Conservation (phyloP, 2,329 filamentous ascomycete species). For the Paecilomyces sp. region DNA sequence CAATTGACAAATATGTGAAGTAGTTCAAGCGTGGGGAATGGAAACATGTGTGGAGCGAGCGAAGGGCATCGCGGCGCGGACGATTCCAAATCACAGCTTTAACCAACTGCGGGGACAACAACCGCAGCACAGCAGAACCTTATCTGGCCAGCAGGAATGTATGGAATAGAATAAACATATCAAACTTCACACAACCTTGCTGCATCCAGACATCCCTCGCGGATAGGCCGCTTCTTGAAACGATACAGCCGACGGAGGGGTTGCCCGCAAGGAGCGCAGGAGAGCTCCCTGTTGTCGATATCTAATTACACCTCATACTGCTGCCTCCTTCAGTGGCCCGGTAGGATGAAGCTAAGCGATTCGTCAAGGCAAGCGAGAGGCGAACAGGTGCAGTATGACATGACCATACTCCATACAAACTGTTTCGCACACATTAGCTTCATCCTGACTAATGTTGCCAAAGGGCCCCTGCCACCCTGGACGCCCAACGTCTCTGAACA, state of each 20-base stretch:
- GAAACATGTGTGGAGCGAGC: neutral
- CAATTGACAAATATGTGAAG: neutral
- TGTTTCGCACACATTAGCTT: neutral
- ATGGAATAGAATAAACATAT: neutral
- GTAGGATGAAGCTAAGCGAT: neutral
- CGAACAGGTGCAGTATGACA: neutral
- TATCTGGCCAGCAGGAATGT: neutral
- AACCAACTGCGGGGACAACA: neutral
- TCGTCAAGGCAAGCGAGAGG: neutral
- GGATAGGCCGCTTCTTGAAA: neutral
- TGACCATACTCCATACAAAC: neutral
- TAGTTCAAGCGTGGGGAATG: neutral
- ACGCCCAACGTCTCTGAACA: neutral
- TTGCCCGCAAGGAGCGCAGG: neutral
- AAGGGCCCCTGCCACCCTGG: neutral
- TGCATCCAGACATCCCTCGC: neutral
- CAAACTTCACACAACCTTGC: neutral
- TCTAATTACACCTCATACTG: too few relatives aligned
- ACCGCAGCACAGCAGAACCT: neutral
- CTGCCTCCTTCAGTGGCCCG: neutral
- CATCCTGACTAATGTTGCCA: neutral
- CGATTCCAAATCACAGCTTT: neutral
- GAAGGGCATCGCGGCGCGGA: neutral
- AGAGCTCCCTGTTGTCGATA: neutral
- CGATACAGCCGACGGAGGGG: neutral